Evolutionary conservation across 176 grass and related monocot genomes (phyloP), one percentile per base, ranked within the genome.

Genomic region (Paspalum notatum): DNA sequence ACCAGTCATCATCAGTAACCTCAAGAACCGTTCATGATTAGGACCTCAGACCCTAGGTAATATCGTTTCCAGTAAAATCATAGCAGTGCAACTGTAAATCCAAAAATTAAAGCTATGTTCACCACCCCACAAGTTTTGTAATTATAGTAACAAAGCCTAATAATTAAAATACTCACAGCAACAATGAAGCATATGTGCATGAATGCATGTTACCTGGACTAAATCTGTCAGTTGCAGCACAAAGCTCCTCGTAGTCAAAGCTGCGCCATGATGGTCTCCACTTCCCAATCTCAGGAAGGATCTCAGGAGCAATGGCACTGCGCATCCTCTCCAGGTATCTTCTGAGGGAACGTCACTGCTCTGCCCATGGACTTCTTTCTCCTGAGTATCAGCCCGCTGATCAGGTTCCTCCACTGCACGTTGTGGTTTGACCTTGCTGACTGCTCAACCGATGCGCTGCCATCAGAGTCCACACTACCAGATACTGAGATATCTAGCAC

Each of bases 211-310:
- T 85, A 95, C 97, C 97, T 99, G 89, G 62, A 81, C 85, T 93
- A 70, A 99, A 99, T 60, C 82, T 88, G 76, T 91, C 74, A 60
- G 97, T 99, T 13, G 93, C 97, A 50, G 80, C 72, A 42, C 87
- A 83, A 54, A 99, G 93, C 76, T 99, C 97, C 25, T 83, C 32
- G 18, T 96, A 90, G 55, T 93, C 93, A 46, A 99, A 99, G 68
- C 87, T 99, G 82, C 97, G 89, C 97, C 97, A 99, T 76, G 93
- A 93, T 47, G 93, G 97, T 55, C 80, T 96, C 75, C 82, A 93
- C 71, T 86, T 99, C 49, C 82, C 83, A 40, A 91, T 86, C 74
- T 93, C 91, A 54, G 80, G 75, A n/a, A 83, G 78, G 72, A 91
- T 81, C 74, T 98, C 95, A 9, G 84, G 80, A 61, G 85, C 77